A percentile compares a stretch with the other conserved stretches of the same genome.
Evolutionary conservation across 2,329 filamentous ascomycete genomes (phyloP).

Genomic region (Zalaria sp.): DNA sequence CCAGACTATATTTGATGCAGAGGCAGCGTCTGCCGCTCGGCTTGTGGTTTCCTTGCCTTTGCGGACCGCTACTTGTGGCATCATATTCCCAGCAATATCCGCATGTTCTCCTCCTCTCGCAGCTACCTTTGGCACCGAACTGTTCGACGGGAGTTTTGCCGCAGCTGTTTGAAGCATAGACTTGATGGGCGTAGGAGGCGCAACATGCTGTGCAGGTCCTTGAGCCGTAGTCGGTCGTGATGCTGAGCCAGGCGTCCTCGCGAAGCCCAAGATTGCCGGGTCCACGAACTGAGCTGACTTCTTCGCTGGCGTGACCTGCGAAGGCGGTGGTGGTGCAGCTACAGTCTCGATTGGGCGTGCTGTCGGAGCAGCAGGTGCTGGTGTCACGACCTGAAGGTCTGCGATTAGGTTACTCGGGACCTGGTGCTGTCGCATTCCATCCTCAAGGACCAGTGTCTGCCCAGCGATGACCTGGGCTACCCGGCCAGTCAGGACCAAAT

Average conservation of each 20-base stretch:
- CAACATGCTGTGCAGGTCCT: constrained; percentile 14
- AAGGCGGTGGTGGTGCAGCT: constrained; percentile 7
- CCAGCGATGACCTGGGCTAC: constrained; percentile 54
- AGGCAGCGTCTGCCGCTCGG: not conserved
- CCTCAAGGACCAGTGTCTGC: constrained; percentile 52
- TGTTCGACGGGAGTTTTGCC: constrained; percentile 20
- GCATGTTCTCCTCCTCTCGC: constrained; percentile 11
- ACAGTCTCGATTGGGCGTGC: not conserved
- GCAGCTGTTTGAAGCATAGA: constrained; percentile 20
- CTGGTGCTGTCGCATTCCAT: constrained; percentile 42
- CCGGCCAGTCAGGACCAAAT: constrained; percentile 52
- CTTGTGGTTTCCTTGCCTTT: not conserved
- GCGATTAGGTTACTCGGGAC: constrained; percentile 44
- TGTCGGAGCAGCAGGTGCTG: constrained; percentile 6
- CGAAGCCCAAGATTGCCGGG: constrained; percentile 66
- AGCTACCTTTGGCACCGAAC: constrained; percentile 16
- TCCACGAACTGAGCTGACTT: constrained; percentile 45
- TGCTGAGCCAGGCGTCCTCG: constrained; percentile 18
- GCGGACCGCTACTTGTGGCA: not conserved
- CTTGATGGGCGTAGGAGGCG: constrained; percentile 29
- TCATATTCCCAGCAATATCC: constrained; percentile 7
- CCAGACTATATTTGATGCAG: constrained; percentile 52
- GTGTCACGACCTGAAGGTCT: constrained; percentile 38
- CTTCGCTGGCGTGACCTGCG: constrained; percentile 4
- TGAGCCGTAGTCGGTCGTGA: constrained; percentile 3